phyloP scores from a whole-genome alignment of 106 monocot genomes.

The Alisma plantagoaquatica region DNA sequence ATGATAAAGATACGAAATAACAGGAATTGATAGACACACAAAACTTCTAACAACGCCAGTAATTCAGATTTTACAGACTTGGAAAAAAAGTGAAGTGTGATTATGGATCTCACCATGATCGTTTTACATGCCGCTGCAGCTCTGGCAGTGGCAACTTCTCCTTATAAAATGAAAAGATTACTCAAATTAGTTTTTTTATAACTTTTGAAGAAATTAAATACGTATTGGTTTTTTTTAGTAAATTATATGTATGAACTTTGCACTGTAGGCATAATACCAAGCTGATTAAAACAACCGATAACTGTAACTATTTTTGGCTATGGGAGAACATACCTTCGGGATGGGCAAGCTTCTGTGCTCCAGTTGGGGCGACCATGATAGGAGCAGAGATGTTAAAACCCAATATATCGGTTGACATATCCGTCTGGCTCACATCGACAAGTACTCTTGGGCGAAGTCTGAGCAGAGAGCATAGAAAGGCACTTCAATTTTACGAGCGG shows the following conservation, averaged over 20 bases:
- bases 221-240: no score
- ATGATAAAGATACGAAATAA: background rate
- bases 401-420: constrained; percentile 45
- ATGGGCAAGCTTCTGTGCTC: constrained; percentile 40
- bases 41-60: background rate
- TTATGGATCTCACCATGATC: constrained; percentile 33
- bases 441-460: constrained; percentile 36
- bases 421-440: constrained; percentile 43
- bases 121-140: constrained; percentile 72
- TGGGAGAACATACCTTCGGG: constrained; percentile 40
- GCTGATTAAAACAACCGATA: background rate
- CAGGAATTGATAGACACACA: background rate
- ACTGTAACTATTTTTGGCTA: background rate
- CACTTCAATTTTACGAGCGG: background rate
- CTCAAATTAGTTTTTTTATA: no score
- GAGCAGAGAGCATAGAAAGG: background rate
- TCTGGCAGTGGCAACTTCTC: constrained; percentile 66
- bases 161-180: constrained; percentile 17
- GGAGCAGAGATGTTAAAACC: constrained; percentile 38
- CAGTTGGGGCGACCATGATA: constrained; percentile 57
- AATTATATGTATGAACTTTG: no score
- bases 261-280: no score
- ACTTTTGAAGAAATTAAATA: no score
- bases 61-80: no score
- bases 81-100: background rate